phyloP scores from a whole-genome alignment of 176 grass and related monocot species.

The Lolium multiflorum region DNA sequence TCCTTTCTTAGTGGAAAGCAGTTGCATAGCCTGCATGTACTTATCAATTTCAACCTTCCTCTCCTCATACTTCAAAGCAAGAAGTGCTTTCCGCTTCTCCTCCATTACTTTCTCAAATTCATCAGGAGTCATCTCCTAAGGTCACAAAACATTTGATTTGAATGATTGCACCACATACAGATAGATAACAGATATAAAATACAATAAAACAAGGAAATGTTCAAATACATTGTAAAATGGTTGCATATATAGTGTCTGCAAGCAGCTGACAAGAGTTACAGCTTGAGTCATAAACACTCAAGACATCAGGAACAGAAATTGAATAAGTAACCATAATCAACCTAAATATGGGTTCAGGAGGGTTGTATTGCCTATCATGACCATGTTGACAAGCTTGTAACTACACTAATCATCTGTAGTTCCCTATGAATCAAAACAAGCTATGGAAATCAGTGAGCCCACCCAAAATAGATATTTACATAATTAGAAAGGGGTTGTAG shows the following conservation, averaged over 20 bases:
- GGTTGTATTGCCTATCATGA: not conserved
- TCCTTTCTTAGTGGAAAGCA: conserved; percentile 74
- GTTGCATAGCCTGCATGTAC: conserved; percentile 80
- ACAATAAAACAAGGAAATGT: not conserved
- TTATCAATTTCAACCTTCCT: conserved; percentile 95
- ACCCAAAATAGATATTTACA: not conserved
- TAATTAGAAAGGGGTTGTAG: not conserved
- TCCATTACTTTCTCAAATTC: conserved; percentile 95
- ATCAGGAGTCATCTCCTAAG: conserved; percentile 93
- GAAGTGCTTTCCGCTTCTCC: conserved; percentile 77
- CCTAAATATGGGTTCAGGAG: not conserved
- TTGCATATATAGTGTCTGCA: not conserved
- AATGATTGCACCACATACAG: not conserved
- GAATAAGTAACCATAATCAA: not conserved
- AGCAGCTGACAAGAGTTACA: not conserved
- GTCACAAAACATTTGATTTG: conserved; percentile 32
- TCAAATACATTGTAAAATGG: not conserved
- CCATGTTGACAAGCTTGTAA: not conserved
- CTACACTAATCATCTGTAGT: not conserved
- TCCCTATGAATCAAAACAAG: not conserved
- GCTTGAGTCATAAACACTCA: not conserved
- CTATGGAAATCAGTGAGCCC: not conserved
- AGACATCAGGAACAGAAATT: not conserved
- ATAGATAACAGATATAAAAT: not conserved
- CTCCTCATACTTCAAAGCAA: conserved; percentile 76